A percentile compares a stretch with the other conserved stretches of the same genome.
Evolutionary conservation across 106 monocot genomes (phyloP).

Genomic region (Hemerocallis citrina): DNA sequence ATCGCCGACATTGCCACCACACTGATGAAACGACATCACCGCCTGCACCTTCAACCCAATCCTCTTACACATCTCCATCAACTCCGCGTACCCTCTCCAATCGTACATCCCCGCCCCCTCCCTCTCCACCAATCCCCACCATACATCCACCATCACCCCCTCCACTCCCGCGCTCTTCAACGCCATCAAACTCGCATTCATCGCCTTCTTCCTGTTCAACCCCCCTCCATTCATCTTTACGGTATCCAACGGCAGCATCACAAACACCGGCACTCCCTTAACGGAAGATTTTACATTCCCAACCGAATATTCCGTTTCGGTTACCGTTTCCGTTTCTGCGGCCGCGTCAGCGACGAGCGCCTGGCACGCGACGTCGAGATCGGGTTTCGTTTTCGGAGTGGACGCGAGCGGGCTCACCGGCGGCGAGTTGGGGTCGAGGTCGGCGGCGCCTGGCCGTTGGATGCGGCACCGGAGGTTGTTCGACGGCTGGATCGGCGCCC

Average conservation of each 20-base stretch:
- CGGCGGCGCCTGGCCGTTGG: slow-evolving; percentile 9
- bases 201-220: slow-evolving; percentile 63
- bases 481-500: slow-evolving; percentile 12
- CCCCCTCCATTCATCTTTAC: slow-evolving; percentile 34
- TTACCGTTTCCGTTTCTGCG: slow-evolving; percentile 3
- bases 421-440: slow-evolving; percentile 27
- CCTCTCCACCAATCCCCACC: slow-evolving; percentile 94
- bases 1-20: slow-evolving; percentile 95
- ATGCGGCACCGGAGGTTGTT: slow-evolving; percentile 34
- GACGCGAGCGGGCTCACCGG: slow-evolving; percentile 27
- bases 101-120: slow-evolving; percentile 61
- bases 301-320: slow-evolving; percentile 5
- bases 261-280: slow-evolving; percentile 78
- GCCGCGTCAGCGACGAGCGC: slow-evolving; percentile 19
- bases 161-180: slow-evolving; percentile 79
- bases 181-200: slow-evolving; percentile 64
- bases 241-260: slow-evolving; percentile 89
- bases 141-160: slow-evolving; percentile 95
- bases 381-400: not conserved
- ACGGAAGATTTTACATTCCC: not conserved
- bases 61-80: slow-evolving; percentile 53
- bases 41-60: slow-evolving; percentile 85
- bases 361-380: slow-evolving; percentile 34
- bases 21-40: slow-evolving; percentile 98
- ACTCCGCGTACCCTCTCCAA: slow-evolving; percentile 61